phyloP scores from a whole-genome alignment of 1,139 yeast species.

The Arxiozyma slooffiae region DNA sequence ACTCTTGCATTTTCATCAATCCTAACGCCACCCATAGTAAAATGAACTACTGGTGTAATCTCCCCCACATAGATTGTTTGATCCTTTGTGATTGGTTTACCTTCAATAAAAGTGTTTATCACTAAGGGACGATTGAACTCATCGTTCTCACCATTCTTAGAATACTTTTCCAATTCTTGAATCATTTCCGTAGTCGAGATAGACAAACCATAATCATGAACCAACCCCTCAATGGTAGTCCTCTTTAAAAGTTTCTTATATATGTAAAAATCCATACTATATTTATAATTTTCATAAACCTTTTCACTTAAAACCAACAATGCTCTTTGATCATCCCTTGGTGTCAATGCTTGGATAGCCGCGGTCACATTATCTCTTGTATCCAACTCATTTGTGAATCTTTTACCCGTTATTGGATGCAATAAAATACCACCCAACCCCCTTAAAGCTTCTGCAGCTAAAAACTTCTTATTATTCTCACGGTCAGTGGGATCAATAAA shows the following conservation, averaged over 20 bases:
- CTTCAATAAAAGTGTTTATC: slow-evolving; percentile 26
- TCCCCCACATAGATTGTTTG: slow-evolving; percentile 30
- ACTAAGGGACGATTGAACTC: slow-evolving; percentile 26
- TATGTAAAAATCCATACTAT: slow-evolving; percentile 54
- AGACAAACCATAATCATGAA: slow-evolving; percentile 30
- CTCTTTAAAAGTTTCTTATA: slow-evolving; percentile 56
- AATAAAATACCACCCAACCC: slow-evolving; percentile 70
- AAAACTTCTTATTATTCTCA: slow-evolving; percentile 44
- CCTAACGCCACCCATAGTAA: slow-evolving; percentile 79
- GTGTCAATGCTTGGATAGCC: slow-evolving; percentile 31
- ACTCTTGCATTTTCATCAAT: slow-evolving; percentile 54
- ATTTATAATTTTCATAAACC: slow-evolving; percentile 31
- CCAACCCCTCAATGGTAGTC: slow-evolving; percentile 41
- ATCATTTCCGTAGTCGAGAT: slow-evolving; percentile 35
- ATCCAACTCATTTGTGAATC: slow-evolving; percentile 64
- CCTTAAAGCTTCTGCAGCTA: slow-evolving; percentile 75
- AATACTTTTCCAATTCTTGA: slow-evolving; percentile 38
- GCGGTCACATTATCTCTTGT: slow-evolving; percentile 63
- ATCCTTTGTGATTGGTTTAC: slow-evolving; percentile 11
- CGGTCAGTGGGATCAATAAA: slow-evolving; percentile 56
- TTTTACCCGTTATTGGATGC: slow-evolving; percentile 44
- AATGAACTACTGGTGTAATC: slow-evolving; percentile 70
- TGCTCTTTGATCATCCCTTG: slow-evolving; percentile 35
- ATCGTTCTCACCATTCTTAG: slow-evolving; percentile 30
- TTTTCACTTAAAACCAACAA: slow-evolving; percentile 32